phyloP scores from a whole-genome alignment of 2,329 filamentous ascomycete genomes.

The Pseudogymnoascus sp. region DNA sequence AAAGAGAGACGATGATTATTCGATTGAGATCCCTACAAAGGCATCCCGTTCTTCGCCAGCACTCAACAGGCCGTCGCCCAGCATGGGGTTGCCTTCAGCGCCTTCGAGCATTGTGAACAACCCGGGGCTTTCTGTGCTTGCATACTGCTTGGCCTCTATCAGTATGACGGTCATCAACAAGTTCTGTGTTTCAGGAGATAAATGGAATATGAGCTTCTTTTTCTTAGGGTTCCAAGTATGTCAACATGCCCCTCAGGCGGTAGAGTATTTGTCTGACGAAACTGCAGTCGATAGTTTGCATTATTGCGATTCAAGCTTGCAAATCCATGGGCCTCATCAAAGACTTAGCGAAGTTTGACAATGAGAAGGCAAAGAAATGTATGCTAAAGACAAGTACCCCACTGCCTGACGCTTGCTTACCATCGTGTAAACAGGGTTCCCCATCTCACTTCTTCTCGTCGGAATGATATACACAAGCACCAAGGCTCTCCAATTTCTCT shows the following conservation, averaged over 20 bases:
- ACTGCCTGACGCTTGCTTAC: constrained; percentile 13
- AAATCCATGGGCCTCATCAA: constrained; percentile 76
- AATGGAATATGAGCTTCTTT: constrained; percentile 96
- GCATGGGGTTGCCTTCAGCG: constrained; percentile 28
- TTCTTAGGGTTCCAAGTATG: constrained; percentile 85
- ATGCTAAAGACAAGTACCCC: constrained; percentile 29
- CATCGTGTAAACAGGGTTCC: constrained; percentile 61
- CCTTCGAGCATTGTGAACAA: constrained; percentile 53
- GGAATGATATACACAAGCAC: constrained; percentile 99
- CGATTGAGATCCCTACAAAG: constrained; percentile 54
- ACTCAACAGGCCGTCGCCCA: constrained; percentile 30
- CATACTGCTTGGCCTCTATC: constrained; percentile 94
- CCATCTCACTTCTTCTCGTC: constrained; percentile 87
- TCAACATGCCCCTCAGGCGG: constrained; percentile 11
- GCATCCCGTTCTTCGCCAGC: constrained; percentile 41
- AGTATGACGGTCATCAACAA: constrained; percentile 99
- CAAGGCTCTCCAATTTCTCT: constrained; percentile 92
- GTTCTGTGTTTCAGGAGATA: constrained; percentile 83
- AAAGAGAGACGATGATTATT: constrained; percentile 74
- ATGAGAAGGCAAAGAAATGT: constrained; percentile 89
- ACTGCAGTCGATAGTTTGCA: constrained; percentile 75
- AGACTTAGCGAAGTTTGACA: constrained; percentile 72
- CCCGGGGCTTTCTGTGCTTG: constrained; percentile 69
- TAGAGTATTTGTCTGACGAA: constrained; percentile 11
- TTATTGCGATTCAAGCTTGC: constrained; percentile 70